phyloP scores from a whole-genome alignment of 129 eudicot genomes.

The Logfia minima region DNA sequence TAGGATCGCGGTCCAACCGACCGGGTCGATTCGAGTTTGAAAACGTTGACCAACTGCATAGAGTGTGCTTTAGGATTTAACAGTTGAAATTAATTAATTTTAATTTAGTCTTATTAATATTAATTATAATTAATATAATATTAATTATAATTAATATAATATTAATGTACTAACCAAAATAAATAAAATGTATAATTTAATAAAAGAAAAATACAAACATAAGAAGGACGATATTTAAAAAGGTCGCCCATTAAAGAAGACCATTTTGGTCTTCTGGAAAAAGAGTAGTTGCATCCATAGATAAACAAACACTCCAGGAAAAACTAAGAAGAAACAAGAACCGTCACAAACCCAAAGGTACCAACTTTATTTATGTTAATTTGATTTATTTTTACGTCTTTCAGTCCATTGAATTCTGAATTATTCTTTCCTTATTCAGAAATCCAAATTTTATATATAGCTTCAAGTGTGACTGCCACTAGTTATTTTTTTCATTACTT shows the following conservation, averaged over 20 bases:
- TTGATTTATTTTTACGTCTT: neutral
- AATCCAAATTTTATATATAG: neutral
- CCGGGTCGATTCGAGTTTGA: no score
- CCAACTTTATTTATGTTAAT: neutral
- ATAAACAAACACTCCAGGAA: conserved; percentile 1
- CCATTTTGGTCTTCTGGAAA: conserved; percentile 1
- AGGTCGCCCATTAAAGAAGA: conserved; percentile 28
- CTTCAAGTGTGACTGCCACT: conserved; percentile 15
- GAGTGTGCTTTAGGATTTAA: no score
- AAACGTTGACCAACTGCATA: no score
- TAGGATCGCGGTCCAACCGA: no score
- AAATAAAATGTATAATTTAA: no score
- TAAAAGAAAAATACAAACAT: no score
- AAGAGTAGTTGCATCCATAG: conserved; percentile 18
- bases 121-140: no score
- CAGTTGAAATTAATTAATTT: no score
- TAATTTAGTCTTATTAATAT: no score
- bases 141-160: no score
- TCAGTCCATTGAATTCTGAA: conserved; percentile 15
- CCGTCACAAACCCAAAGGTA: conserved; percentile 36
- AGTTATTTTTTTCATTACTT: neutral
- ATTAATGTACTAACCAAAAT: no score
- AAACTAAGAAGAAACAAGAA: conserved; percentile 3
- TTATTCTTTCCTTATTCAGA: neutral
- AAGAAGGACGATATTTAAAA: no score